Base-by-base conservation (phyloP, 2,329 filamentous ascomycete genomes). In the Chrysoporthe austroafricana region DNA sequence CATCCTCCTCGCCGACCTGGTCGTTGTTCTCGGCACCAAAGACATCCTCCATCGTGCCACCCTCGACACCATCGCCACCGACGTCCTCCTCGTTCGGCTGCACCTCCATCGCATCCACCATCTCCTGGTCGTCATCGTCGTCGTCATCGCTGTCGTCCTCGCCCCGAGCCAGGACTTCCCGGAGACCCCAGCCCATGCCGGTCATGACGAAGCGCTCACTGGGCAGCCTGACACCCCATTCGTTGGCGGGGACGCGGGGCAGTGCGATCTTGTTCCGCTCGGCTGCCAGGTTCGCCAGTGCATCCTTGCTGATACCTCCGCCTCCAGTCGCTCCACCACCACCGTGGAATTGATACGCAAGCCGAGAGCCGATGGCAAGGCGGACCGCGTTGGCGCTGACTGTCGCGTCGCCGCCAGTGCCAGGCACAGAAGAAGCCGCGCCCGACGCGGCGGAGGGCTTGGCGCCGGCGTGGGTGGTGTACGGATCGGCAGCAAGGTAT, bases 221-320 rank as follows among this genome's bases (percentile, higher is more conserved):
- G 1, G 89, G 89, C 69, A 91, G 77, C 13, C 89, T 80, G 7
- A 90, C 84, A 34, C 89, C 89, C 88, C 89, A 91, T 75, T 91
- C 89, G 73, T 86, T 87, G 54, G 86, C 83, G 14, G 86, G 80
- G 18, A 91, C 85, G 69, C 85, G 84, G 26, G 89, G 89, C 70
- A 94, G 78, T 1, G 84, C 85, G 39, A 90, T 82, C 73, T 86
- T 87, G 79, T 94, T 94, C 71, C 89, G 82, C 75, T 91, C 88
- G 70, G 85, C 83, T 14, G 91, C 92, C n/a, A 93, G 81, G 76
- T 94, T 91, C 66, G 90, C 80, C 81, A 94, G 84, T 77, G 91
- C 94, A 72, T 95, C 92, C 76, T 94, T 94, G 77, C 83, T 86
- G 62, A 87, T 81, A 9, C 86, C 86, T 44, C 84, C 79, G 7